Evolutionary conservation across 2,329 filamentous ascomycete genomes (phyloP).

Genomic region (Gnomoniopsis smithogilvyi): DNA sequence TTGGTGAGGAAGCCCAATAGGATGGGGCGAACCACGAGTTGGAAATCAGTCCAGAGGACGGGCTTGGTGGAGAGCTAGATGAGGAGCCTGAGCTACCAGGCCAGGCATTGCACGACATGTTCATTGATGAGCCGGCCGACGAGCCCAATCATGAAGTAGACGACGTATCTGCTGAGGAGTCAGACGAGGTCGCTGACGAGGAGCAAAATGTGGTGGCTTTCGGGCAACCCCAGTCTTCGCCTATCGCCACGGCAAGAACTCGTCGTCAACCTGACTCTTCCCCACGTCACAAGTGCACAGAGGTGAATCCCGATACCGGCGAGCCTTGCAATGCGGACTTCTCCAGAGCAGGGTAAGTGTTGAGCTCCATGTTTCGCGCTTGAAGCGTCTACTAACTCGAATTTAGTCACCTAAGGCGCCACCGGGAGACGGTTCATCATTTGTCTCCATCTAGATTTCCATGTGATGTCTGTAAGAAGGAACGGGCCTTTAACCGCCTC

Average conservation of each 20-base stretch:
- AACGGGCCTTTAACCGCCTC: constrained; percentile 17
- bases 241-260: constrained; percentile 6
- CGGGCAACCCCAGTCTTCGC: not conserved
- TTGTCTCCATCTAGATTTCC: constrained; percentile 15
- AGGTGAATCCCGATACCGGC: constrained; percentile 17
- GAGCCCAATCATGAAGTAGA: not conserved
- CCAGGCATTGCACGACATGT: constrained; percentile 6
- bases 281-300: constrained; percentile 15
- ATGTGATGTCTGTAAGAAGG: constrained; percentile 18
- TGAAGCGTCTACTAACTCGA: not conserved
- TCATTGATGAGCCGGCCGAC: constrained; percentile 1
- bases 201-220: not conserved
- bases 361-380: not conserved
- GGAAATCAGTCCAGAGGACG: constrained; percentile 16
- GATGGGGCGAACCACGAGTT: constrained; percentile 19
- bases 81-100: constrained; percentile 7
- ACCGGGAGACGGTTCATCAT: constrained; percentile 18
- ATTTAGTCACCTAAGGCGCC: constrained; percentile 13
- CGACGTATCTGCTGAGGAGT: not conserved
- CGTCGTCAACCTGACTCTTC: constrained; percentile 12
- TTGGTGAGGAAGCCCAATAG: constrained; percentile 39
- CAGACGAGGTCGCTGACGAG: not conserved
- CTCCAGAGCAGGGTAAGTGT: constrained; percentile 13
- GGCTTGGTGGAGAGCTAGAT: constrained; percentile 7
- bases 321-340: constrained; percentile 18